Conservation (phyloP, 2,329 filamentous ascomycete genomes). For the Intubia oerlemansii region DNA sequence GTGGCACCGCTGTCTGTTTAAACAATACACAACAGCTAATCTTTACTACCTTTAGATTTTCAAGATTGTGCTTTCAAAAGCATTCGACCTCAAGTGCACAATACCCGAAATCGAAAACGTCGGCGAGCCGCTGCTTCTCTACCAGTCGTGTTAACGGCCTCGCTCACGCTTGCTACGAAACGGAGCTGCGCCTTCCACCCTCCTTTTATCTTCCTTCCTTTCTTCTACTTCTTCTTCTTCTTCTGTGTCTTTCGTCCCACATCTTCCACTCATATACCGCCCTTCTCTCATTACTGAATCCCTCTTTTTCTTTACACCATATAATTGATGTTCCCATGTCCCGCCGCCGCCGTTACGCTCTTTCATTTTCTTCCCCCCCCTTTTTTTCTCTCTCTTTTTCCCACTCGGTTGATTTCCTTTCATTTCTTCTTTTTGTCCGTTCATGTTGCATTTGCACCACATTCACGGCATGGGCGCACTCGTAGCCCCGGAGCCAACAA, state of each 20-base stretch:
- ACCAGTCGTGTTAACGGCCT: conserved; percentile 37
- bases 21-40: not conserved
- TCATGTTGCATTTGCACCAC: not conserved
- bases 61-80: conserved; percentile 97
- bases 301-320: not conserved
- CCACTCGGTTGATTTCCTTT: not conserved
- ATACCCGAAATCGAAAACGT: conserved; percentile 98
- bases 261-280: not conserved
- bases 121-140: conserved; percentile 83
- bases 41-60: conserved; percentile 50
- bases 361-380: not conserved
- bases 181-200: too few species aligned
- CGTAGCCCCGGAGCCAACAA: too few species aligned
- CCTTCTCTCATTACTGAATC: too few species aligned
- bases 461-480: not conserved
- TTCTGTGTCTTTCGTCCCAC: not conserved
- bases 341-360: too few species aligned
- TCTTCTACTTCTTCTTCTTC: not conserved
- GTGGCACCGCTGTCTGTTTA: conserved; percentile 4
- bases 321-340: conserved; percentile 1
- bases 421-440: not conserved
- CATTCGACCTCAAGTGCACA: conserved; percentile 95
- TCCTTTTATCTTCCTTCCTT: conserved; percentile 1
- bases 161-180: too few species aligned
- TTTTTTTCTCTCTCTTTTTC: not conserved